Evolutionary conservation across 352 stramenopile genomes (phyloP), one percentile per base, ranked within the genome.

Genomic region (Elongisporangium undulatum): DNA sequence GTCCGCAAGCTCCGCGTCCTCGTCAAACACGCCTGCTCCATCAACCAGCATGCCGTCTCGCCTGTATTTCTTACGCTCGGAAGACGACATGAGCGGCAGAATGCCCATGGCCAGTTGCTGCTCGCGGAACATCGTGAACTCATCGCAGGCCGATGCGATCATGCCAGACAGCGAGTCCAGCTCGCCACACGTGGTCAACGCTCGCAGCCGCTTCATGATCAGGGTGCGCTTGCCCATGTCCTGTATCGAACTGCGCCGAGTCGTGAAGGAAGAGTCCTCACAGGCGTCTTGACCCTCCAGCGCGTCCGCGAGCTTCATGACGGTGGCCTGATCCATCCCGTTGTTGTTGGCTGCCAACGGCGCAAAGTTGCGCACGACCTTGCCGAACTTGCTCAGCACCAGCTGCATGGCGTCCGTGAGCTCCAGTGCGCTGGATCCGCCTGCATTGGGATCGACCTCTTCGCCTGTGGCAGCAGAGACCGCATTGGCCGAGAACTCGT

Each of bases 251-350:
- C 12, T 45, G 2, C 34, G 9, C 17, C 10, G 9, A 5, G 34
- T 45, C 2, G 34, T 17, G 34, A 17, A 45, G 34, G 34, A 45
- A 17, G 34, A 45, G 12, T 45, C 34, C 5, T 48, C 19, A 21
- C 17, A 13, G 24, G 17, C 20, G 29, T 21, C 24, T 39, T 51
- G 24, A 15, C 54, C 63, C 24, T 85, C 77, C 54, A 90, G 71
- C 9, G 81, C 78, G 5, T 82, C 70, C 9, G 80, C 80, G 29
- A 90, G 75, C 54, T 78, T 71, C 56, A 90, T 71, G 52, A 90
- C 71, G 49, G 58, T 59, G 34, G 34, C 34, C 10, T 45, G 34
- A 4, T 45, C 34, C 21, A 82, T 56, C 1, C 75, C 70, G 49
- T 87, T 67, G 19, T 68, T 53, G 1, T 59, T 79, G 21, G 66